phyloP scores from a whole-genome alignment of 148 eudicot genomes.

The Persicaria tinctoria region DNA sequence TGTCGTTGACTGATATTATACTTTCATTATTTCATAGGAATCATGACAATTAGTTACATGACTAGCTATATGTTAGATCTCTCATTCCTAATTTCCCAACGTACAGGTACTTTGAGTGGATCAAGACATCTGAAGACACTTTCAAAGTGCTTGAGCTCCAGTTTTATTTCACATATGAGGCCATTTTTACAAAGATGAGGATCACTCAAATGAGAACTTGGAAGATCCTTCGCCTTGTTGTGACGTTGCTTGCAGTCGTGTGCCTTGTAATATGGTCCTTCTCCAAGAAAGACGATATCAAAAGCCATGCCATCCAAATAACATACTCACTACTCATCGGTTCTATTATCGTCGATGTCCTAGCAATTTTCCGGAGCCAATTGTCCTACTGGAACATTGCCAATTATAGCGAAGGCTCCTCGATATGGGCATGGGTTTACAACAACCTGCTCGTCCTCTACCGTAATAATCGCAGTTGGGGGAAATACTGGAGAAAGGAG shows the following conservation, averaged over 20 bases:
- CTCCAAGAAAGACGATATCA: background rate
- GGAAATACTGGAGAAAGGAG: background rate
- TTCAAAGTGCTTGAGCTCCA: constrained; percentile 42
- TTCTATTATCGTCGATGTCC: constrained; percentile 32
- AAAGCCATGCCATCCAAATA: constrained; percentile 19
- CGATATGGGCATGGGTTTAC: background rate
- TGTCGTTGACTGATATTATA: too few species aligned
- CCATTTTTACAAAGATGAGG: constrained; percentile 34
- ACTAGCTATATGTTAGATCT: too few species aligned
- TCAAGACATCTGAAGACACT: constrained; percentile 27
- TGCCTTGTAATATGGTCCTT: constrained; percentile 17
- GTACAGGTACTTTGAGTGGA: too few species aligned
- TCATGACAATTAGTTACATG: too few species aligned
- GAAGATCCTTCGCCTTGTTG: constrained; percentile 14
- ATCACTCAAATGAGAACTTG: constrained; percentile 18
- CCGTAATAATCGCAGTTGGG: constrained; percentile 4
- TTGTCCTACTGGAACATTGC: constrained; percentile 29
- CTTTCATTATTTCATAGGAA: too few species aligned
- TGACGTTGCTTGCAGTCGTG: constrained; percentile 7
- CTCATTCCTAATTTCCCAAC: too few species aligned
- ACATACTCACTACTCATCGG: constrained; percentile 18
- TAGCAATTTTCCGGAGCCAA: constrained; percentile 25
- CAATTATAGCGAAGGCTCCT: background rate
- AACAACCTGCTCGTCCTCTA: background rate
- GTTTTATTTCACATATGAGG: constrained; percentile 38